These are phyloP conservation scores for Aspergillus brunneoviolaceus DNA, from an alignment of 2,329 filamentous ascomycete species.

Conservation along the genomic window DNA sequence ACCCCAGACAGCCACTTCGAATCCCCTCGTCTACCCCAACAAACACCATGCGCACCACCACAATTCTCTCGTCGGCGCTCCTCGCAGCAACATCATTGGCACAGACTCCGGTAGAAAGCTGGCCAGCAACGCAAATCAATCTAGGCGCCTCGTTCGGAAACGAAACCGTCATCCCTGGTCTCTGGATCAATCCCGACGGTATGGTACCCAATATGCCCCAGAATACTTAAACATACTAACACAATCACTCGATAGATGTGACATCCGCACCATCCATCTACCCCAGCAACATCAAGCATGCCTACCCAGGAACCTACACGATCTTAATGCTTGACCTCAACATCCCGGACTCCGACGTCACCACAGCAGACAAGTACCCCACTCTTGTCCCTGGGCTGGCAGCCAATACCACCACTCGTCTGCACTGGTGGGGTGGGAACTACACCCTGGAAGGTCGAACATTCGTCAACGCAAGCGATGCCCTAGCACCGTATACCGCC, in stretches of 20 bases:
- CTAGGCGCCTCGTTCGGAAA: neutral
- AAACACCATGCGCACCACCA: neutral
- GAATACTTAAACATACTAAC: too few relatives aligned
- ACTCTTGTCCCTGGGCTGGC: neutral
- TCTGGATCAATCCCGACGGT: neutral
- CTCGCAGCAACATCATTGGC: neutral
- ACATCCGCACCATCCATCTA: neutral
- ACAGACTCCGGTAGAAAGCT: neutral
- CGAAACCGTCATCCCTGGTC: neutral
- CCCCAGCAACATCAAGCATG: neutral
- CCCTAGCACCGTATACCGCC: neutral
- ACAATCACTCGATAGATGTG: neutral
- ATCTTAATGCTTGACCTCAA: neutral
- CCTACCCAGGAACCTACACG: neutral
- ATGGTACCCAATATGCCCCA: too few relatives aligned
- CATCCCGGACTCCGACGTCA: neutral
- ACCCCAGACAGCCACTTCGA: neutral
- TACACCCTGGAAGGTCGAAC: neutral
- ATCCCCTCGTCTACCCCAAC: too few relatives aligned
- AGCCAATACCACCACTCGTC: neutral
- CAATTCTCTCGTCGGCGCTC: neutral
- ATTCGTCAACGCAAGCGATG: neutral
- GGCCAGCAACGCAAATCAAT: neutral
- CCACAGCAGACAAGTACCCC: neutral
- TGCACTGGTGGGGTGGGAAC: slow-evolving; percentile 1